Evolutionary conservation across 208 protist species (phyloP).

Genomic region (Endotrypanum monterogeii): DNA sequence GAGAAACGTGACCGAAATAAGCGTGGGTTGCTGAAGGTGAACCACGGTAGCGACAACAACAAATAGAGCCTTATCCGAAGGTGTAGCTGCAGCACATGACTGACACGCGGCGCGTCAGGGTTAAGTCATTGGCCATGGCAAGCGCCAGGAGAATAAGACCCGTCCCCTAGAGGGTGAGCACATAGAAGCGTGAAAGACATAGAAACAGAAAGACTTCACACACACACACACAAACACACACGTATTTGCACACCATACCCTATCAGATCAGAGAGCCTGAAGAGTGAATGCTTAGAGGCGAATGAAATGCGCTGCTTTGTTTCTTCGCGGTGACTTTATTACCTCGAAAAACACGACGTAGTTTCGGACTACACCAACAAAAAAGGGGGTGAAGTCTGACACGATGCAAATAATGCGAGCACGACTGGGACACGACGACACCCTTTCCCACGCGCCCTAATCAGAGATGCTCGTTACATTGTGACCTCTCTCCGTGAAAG

Average conservation of each 20-base stretch:
- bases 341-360: too few relatives aligned
- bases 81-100: not conserved
- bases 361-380: too few relatives aligned
- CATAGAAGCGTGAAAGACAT: not conserved
- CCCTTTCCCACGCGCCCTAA: not conserved
- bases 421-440: too few relatives aligned
- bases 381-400: too few relatives aligned
- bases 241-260: not conserved
- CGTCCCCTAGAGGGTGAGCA: not conserved
- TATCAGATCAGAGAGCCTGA: not conserved
- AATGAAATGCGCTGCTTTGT: too few relatives aligned
- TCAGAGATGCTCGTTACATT: not conserved
- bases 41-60: constrained; percentile 3
- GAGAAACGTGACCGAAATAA: not conserved
- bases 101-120: not conserved
- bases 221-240: not conserved
- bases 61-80: not conserved
- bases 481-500: not conserved
- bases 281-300: too few relatives aligned
- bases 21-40: not conserved
- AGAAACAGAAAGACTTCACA: not conserved
- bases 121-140: not conserved
- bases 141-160: not conserved
- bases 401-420: too few relatives aligned
- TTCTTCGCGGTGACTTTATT: too few relatives aligned